Evolutionary conservation across 2,329 filamentous ascomycete genomes (phyloP).

Genomic region (Aspergillus tanneri): DNA sequence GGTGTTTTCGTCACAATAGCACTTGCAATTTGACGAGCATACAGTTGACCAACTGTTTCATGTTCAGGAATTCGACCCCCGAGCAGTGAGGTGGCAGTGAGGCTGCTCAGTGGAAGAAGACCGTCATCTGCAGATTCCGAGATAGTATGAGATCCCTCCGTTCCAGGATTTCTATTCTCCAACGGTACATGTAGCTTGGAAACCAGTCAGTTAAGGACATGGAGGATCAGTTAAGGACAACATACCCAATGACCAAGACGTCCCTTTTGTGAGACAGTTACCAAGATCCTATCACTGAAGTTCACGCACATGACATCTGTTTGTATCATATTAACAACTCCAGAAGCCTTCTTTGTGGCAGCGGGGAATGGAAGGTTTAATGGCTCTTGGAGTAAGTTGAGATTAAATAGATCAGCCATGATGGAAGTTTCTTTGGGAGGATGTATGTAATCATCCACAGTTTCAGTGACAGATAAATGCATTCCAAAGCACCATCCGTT

Average conservation of each 20-base stretch:
- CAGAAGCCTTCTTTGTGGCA: slow-evolving; percentile 58
- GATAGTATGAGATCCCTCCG: slow-evolving; percentile 40
- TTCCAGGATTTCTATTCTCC: slow-evolving; percentile 36
- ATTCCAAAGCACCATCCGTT: too few relatives aligned
- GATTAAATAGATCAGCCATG: slow-evolving; percentile 29
- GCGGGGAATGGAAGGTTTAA: slow-evolving; percentile 65
- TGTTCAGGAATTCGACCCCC: slow-evolving; percentile 77
- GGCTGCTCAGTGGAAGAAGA: slow-evolving; percentile 72
- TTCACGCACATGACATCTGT: slow-evolving; percentile 72
- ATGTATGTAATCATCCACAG: too few relatives aligned
- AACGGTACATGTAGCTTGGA: slow-evolving; percentile 34
- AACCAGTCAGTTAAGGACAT: slow-evolving; percentile 11
- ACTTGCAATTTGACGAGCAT: slow-evolving; percentile 85
- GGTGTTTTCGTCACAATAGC: slow-evolving; percentile 71
- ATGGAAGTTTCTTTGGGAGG: not conserved
- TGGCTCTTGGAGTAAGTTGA: slow-evolving; percentile 41
- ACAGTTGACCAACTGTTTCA: slow-evolving; percentile 81
- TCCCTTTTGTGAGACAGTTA: slow-evolving; percentile 85
- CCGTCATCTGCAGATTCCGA: slow-evolving; percentile 50
- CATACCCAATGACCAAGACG: slow-evolving; percentile 87
- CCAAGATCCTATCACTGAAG: slow-evolving; percentile 86
- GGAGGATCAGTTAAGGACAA: slow-evolving; percentile 8
- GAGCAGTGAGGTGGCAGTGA: slow-evolving; percentile 83
- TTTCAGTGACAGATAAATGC: too few relatives aligned
- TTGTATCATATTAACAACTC: slow-evolving; percentile 63